Evolutionary conservation across 306 rosid genomes (phyloP).

Genomic region (Boehmeria nivea): DNA sequence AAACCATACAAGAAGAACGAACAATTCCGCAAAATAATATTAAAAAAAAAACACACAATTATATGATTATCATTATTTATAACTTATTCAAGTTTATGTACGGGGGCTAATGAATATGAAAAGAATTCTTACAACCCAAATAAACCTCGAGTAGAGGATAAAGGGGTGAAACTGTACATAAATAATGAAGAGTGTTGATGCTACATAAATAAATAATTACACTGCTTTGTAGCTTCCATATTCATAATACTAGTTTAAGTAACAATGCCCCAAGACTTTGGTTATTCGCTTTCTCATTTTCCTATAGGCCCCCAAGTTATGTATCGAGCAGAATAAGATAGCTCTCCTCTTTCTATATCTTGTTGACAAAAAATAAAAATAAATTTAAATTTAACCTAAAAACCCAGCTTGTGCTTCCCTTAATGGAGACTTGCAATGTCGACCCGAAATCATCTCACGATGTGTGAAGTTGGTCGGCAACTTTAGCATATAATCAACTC

Average conservation of each 20-base stretch:
- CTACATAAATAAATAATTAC: constrained; percentile 19
- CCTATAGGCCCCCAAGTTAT: constrained; percentile 9
- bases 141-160: no score
- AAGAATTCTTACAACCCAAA: no score
- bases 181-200: constrained; percentile 1
- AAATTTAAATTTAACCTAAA: constrained; percentile 13
- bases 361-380: background rate
- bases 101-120: no score
- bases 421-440: constrained; percentile 10
- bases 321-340: constrained; percentile 14
- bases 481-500: constrained; percentile 15
- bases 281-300: constrained; percentile 3
- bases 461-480: constrained; percentile 13
- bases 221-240: constrained; percentile 11
- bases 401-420: constrained; percentile 15
- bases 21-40: no score
- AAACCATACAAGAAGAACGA: no score
- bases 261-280: background rate
- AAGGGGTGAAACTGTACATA: no score
- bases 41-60: no score
- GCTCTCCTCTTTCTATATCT: background rate
- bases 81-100: no score
- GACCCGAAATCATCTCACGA: constrained; percentile 24
- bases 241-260: constrained; percentile 9
- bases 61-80: no score